Base-by-base conservation (phyloP, 1,139 yeast genomes). In the Diutina ranongensis region DNA sequence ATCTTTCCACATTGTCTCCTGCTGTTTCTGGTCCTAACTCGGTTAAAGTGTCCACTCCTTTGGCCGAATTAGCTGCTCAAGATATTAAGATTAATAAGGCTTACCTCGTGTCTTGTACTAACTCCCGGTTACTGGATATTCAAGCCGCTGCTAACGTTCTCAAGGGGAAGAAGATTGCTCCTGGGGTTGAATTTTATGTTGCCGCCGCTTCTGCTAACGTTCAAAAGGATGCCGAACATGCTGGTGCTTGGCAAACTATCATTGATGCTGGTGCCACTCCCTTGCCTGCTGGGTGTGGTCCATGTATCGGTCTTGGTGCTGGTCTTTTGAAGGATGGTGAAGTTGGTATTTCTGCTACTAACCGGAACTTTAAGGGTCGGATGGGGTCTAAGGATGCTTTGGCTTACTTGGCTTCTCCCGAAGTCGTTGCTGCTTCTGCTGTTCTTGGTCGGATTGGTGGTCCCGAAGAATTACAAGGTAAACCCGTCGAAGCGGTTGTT, bases 201-300 rank as follows among this genome's bases (percentile, higher is more conserved):
- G 98, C 97, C 45, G 97, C 98, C 44, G 98, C 98, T 1, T 88
- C 97, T 1, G 82, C 94, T 3, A 78, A 80, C 55, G 97, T 94
- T 35, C 97, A 92, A 68, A 75, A 76, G 52, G 97, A 88, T 55
- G 97, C 98, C 44, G 95, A 85, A 66, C 75, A 78, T 40, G 69
- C 66, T 45, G 98, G 98, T 49, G 94, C 94, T 12, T 94, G 99
- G 98, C 76, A 88, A 57, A 79, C 78, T 32, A 74, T 94, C 47
- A 58, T 92, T 41, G 92, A 83, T 47, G 95, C 97, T 13, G 99
- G 99, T 46, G 95, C 97, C 48, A 85, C 70, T 56, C 89, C 97
- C 34, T 76, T 92, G 55, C 97, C 97, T 16, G 95, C 98, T 18
- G 99, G 99, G 21, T 92, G 99, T 68, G 99, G 99, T 45, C 99